Evolutionary conservation across 2,329 filamentous ascomycete species (phyloP), one percentile per base, ranked within the genome.

Genomic region (Daldinia sp.): DNA sequence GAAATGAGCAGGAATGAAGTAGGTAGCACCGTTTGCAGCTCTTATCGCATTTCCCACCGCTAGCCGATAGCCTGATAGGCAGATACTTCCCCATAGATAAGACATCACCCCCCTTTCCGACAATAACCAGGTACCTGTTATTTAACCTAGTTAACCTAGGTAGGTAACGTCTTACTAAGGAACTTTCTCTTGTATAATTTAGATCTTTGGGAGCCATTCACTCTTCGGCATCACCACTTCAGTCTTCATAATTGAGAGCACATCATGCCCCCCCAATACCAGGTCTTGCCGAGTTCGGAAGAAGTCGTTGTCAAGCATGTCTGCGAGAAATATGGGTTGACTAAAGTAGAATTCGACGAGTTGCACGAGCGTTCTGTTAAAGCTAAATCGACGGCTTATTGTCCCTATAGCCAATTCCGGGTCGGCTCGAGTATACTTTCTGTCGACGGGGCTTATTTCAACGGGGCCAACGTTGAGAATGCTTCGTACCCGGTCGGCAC

Each of bases 401-500:
- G 93, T 86, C 93, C 92, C 3, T 97, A 97, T 83, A 96, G 92
- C 72, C 85, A 90, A 63, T 99, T 98, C 83, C 91, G 89, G 67
- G 95, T 99, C 65, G 95, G 95, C 66, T 90, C 91, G 50, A 89
- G 91, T 30, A 79, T 98, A 63, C 87, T 98, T 65, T 76, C 76
- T 34, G 73, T 77, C 9, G 78, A 82, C 27, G 85, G 83, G 2
- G 67, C 70, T 52, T 87, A 83, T 69, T 83, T 93, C 59, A 81
- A 85, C 45, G 95, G 95, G 56, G 93, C 92, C 66, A 97, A 97
- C 75, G 88, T 98, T 64, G 95, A 99, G 80, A 97, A 98, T 75
- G 94, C 93, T 1, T 83, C 90, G 25, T 98, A 96, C 75, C 94
- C 95, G 0, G 94, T 97, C 4, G 93, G 93, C n/a, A 96, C 92